Evolutionary conservation across 202 grass and related monocot species (phyloP).

Genomic region (Alloteropsis angusta): DNA sequence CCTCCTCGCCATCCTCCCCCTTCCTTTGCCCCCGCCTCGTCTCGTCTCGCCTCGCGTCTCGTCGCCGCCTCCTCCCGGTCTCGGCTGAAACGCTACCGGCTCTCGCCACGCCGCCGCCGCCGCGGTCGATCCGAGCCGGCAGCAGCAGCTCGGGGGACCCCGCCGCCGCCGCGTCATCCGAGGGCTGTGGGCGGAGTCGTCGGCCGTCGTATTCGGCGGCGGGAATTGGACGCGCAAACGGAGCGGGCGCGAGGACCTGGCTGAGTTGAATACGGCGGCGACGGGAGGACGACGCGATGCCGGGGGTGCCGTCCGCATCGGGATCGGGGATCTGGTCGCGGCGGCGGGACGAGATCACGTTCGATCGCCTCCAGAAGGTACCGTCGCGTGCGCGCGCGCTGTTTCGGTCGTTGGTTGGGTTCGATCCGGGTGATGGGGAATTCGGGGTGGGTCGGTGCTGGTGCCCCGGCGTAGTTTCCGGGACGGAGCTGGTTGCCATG

Average conservation of each 20-base stretch:
- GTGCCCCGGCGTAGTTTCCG: neutral
- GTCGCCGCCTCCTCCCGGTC: neutral
- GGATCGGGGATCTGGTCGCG: constrained; percentile 93
- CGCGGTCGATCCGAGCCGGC: constrained; percentile 17
- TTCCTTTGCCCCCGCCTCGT: constrained; percentile 25
- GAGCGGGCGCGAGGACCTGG: constrained; percentile 10
- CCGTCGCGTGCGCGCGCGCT: neutral
- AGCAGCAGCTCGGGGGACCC: neutral
- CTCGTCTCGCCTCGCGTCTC: neutral
- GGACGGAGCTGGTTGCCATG: neutral
- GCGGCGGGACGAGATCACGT: constrained; percentile 79
- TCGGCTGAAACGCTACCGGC: constrained; percentile 7
- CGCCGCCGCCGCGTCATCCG: neutral
- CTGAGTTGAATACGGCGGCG: constrained; percentile 11
- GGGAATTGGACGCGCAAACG: constrained; percentile 1
- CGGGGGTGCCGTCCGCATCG: constrained; percentile 26
- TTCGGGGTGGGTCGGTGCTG: constrained; percentile 15
- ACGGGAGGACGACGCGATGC: constrained; percentile 19
- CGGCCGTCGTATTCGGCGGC: neutral
- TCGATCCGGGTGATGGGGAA: constrained; percentile 24
- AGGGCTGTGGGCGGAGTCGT: neutral
- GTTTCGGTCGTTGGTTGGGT: neutral
- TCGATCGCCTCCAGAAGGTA: constrained; percentile 98
- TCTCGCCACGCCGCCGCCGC: neutral
- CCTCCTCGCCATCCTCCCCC: neutral